Evolutionary conservation across 1,139 yeast species (phyloP), one percentile per base, ranked within the genome.

Genomic region (Blastobotrys apis): DNA sequence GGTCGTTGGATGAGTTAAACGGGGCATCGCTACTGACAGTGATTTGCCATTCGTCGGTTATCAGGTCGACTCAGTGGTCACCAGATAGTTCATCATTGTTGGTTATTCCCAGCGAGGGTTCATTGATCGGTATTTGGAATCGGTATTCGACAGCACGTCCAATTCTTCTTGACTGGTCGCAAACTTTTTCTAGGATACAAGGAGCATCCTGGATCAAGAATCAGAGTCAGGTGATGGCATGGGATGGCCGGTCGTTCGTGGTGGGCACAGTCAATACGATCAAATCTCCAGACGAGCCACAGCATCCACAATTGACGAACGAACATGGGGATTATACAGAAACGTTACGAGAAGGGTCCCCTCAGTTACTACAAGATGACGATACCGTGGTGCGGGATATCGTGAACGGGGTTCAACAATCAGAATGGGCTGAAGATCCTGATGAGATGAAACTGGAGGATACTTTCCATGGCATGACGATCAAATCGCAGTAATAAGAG

Each of bases 401-500:
- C 15, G 58, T 48, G 4, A 50, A 54, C 17, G 53, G 50, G 5
- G 53, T 52, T 2, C 59, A 55, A 36, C 58, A 45, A 37, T 33
- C 46, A 12, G 59, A 55, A 40, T 58, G 61, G 62, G 39, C 41
- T 10, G 56, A 54, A 33, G 48, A 41, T 21, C 33, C 43, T 3
- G 45, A 41, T n/a, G 37, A 44, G 12, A 46, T 49, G 8, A 33
- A 32, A 10, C 35, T 51, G 21, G 59, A 55, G 23, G 58, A 55
- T 33, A 55, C 59, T 3, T 55, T 55, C 40, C 53, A 54, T 43
- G 45, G 47, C 22, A 29, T 39, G 5, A 23, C 41, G 3, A 31
- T 42, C n/a, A 42, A 30, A 17, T 34, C 32, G 8, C 8, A 30
- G 12, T 12, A 9, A 25, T 25, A 25, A 12, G 12, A n/a, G n/a